Base-by-base conservation (phyloP, 768 basidiomycete species). In the Dioszegia aurantiaca region DNA sequence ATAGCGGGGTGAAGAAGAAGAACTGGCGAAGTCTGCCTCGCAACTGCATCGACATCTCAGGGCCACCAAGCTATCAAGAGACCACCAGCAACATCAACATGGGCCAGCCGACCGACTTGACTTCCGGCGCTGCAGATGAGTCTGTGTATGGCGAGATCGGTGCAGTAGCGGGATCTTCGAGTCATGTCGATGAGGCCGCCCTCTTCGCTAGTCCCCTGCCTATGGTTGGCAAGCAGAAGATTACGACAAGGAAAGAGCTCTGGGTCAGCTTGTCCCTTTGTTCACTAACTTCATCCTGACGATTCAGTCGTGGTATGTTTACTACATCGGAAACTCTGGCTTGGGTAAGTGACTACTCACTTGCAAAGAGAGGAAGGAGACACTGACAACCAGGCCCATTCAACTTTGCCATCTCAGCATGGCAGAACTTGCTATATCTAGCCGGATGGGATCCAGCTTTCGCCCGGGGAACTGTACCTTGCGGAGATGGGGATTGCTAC, bases 401-500 rank as follows among this genome's bases (percentile, higher is more conserved):
- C 62, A 71, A 71, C 55, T 71, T 71, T 54, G 67, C 70, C 30
- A 72, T 72, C 30, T 64, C 62, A 1, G 70, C 70, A 2, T 72
- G 70, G 70, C 70, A 72, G 45, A 72, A 72, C 49, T 52, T 72
- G 23, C 46, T 72, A 6, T 72, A 68, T 41, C 55, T 58, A 16
- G 67, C 67, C 17, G 70, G 70, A 41, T 72, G 63, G 62, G 70
- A 72, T 59, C 70, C 70, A 4, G 70, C 70, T 21, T 72, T 56
- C 42, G 56, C 67, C 0, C 40, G 55, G 10, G 65, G 65, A 0
- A 72, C 60, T 4, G 61, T 65, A 2, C 56, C 70, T 17, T 72
- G 70, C 55, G 70, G 70, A 5, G 52, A 53, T 42, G 70, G 67
- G 56, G 69, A 59, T 21, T 72, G 70, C 49, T 62, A 54, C 40